Base-by-base conservation (phyloP, 495 filamentous ascomycete species). In the Melanomma pulvis-pyrius region DNA sequence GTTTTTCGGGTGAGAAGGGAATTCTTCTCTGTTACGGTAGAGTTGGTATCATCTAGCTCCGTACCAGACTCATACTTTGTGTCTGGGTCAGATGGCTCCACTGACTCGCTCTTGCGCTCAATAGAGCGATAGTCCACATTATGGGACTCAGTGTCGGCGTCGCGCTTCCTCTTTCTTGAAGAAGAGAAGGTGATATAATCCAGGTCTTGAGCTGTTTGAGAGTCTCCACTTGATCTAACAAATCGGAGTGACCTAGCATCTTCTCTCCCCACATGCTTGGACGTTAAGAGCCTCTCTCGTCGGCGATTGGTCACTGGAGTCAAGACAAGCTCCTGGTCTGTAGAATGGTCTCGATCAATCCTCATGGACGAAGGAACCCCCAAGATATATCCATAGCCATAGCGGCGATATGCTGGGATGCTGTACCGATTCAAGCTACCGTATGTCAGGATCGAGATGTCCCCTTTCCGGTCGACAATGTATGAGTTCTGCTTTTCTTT, bases 81-180 rank as follows among this genome's bases (percentile, higher is more conserved):
- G 24, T 86, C 84, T 56, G 74, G 75, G 7, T 81, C 76, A 30
- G 78, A 39, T 19, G 57, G 59, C 15, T 48, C 48, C 12, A 24
- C 47, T 44, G 32, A 39, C 17, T 52, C 17, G 74, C 54, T 63
- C 80, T 90, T 22, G 82, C 81, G 72, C 59, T 88, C 79, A 19
- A 93, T 87, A 26, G 89, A 92, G 41, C 89, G 83, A 68, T 92
- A 93, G 49, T 87, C 55, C 2, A 25, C 77, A n/a, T 78, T 77
- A 21, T 34, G 15, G 15, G 77, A 76, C 30, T 60, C n/a, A 0
- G 21, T 32, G 11, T 73, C 65, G 2, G 61, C 54, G 19, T 32
- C 69, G 69, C 46, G 78, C 75, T 68, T 76, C 51, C 59, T 32
- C 56, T 72, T 73, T 29, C 17, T 25, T 22, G 32, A 25, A 25